Conservation (phyloP, 2,329 filamentous ascomycete genomes). For the Sclerotinia minor region DNA sequence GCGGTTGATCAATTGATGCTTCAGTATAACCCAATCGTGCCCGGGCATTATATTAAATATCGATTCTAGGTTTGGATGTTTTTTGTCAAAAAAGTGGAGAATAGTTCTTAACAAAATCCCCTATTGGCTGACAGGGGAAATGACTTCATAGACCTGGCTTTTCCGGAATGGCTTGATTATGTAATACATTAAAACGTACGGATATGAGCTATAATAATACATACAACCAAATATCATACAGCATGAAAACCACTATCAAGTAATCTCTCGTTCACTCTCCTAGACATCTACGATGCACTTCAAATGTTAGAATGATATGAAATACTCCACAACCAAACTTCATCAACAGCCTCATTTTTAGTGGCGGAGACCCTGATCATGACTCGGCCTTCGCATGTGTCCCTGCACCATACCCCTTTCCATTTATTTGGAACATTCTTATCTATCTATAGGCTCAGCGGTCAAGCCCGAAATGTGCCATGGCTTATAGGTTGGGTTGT, state of each 20-base stretch:
- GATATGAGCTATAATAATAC: background rate
- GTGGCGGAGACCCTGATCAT: background rate
- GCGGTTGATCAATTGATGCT: background rate
- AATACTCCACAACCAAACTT: background rate
- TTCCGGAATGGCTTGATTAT: background rate
- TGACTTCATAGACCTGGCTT: background rate
- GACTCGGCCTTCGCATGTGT: background rate
- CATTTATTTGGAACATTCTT: background rate
- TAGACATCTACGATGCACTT: background rate
- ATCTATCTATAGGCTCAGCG: background rate
- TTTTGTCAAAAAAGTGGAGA: background rate
- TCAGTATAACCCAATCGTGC: background rate
- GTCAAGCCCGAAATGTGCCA: background rate
- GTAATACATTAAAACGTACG: background rate
- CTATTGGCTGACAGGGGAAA: background rate
- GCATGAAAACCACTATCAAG: too few species aligned
- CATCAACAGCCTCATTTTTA: background rate
- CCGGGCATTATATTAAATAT: background rate
- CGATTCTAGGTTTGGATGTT: constrained; percentile 2
- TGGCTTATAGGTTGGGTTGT: background rate
- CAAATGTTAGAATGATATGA: background rate
- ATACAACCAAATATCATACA: too few species aligned
- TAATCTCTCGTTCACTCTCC: too few species aligned
- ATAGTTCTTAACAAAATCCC: background rate
- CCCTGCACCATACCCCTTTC: background rate